phyloP scores from a whole-genome alignment of 2,329 filamentous ascomycete genomes.

The Claviceps monticola region DNA sequence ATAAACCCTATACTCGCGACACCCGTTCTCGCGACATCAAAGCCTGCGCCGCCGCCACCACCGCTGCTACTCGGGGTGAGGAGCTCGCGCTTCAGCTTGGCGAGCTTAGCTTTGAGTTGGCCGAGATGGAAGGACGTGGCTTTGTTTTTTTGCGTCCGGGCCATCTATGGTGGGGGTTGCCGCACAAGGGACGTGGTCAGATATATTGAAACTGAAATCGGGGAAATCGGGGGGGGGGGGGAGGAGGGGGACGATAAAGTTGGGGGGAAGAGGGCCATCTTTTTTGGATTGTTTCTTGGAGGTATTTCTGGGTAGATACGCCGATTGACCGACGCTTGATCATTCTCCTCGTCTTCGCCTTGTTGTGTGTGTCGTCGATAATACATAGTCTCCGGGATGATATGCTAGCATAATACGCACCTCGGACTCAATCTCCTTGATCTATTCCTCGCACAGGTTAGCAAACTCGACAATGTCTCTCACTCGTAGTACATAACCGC shows the following conservation, averaged over 20 bases:
- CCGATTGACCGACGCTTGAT: background rate
- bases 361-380: background rate
- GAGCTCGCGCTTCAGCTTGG: conserved; percentile 92
- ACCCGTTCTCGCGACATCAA: conserved; percentile 95
- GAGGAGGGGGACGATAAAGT: too few relatives aligned
- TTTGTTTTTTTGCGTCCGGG: conserved; percentile 95
- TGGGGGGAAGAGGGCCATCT: too few relatives aligned
- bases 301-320: too few relatives aligned
- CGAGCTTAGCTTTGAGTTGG: conserved; percentile 95
- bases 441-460: conserved; percentile 41
- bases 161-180: conserved; percentile 49
- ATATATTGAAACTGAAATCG: background rate
- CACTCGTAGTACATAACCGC: too few relatives aligned
- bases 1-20: conserved; percentile 97
- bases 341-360: background rate
- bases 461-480: conserved; percentile 8
- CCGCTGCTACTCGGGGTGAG: conserved; percentile 57
- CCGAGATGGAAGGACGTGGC: conserved; percentile 86
- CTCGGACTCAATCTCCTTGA: conserved; percentile 94
- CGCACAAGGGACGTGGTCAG: too few relatives aligned
- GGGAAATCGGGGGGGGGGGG: too few relatives aligned
- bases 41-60: conserved; percentile 73
- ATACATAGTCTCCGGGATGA: background rate
- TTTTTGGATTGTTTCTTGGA: too few relatives aligned
- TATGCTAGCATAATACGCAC: conserved; percentile 36